phyloP scores from a whole-genome alignment of 2,329 filamentous ascomycete genomes.

The Colletotrichum destructivum region DNA sequence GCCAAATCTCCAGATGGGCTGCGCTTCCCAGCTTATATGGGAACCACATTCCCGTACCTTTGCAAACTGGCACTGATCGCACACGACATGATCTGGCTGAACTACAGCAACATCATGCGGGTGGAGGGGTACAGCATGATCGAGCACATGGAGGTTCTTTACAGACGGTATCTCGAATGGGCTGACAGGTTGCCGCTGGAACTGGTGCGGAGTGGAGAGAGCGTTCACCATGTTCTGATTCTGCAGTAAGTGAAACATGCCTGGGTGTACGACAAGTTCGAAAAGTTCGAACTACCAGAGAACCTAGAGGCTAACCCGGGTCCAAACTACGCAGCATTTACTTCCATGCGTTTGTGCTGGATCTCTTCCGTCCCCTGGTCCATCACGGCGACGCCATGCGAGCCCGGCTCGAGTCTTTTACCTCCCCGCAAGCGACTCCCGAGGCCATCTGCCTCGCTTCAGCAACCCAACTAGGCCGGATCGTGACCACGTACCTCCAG shows the following conservation, averaged over 20 bases:
- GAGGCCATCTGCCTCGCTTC: conserved; percentile 18
- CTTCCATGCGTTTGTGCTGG: conserved; percentile 19
- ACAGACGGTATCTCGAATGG: conserved; percentile 20
- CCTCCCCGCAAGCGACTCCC: conserved; percentile 20
- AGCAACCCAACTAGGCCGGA: conserved; percentile 1
- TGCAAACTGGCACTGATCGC: conserved; percentile 26
- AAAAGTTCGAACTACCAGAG: no score
- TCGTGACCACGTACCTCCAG: conserved; percentile 11
- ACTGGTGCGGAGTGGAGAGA: conserved; percentile 12
- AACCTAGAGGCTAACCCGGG: not conserved
- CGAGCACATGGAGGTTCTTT: conserved; percentile 14
- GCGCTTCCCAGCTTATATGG: not conserved
- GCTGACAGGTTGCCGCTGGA: conserved; percentile 16
- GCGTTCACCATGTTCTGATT: conserved; percentile 20
- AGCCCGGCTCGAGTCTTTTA: conserved; percentile 15
- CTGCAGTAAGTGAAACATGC: conserved; percentile 17
- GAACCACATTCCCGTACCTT: not conserved
- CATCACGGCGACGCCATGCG: conserved; percentile 19
- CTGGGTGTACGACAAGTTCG: no score
- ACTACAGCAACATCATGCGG: not conserved
- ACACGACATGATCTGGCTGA: conserved; percentile 30
- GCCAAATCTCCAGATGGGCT: not conserved
- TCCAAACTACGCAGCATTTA: not conserved
- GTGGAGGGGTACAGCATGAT: not conserved
- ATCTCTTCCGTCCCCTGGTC: conserved; percentile 26